A percentile compares a stretch with the other conserved stretches of the same genome.
These are phyloP conservation scores for Yamadazyma diospyri DNA, from an alignment of 1,139 yeast genomes.

Conservation along the genomic window DNA sequence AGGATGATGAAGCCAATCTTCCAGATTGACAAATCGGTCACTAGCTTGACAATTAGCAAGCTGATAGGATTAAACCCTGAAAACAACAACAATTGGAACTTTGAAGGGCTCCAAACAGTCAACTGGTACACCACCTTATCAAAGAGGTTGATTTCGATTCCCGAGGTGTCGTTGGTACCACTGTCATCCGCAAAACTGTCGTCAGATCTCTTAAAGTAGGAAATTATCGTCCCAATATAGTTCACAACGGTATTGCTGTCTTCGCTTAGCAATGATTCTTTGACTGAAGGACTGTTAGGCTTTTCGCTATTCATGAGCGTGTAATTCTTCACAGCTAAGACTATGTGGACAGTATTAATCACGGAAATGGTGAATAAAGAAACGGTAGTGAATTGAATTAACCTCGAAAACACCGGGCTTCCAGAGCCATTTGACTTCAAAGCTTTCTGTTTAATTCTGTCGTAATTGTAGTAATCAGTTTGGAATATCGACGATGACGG, in stretches of 20 bases:
- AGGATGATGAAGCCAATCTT: conserved; percentile 34
- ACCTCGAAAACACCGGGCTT: conserved; percentile 5
- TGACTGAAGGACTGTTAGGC: conserved; percentile 39
- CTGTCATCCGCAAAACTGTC: conserved; percentile 17
- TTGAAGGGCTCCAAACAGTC: conserved; percentile 57
- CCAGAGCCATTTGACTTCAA: neutral
- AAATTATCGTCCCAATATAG: conserved; percentile 9
- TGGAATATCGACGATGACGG: conserved; percentile 20
- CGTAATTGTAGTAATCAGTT: conserved; percentile 30
- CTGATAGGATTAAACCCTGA: conserved; percentile 58
- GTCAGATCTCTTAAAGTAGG: conserved; percentile 9
- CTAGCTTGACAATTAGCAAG: conserved; percentile 34
- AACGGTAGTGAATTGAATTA: conserved; percentile 3
- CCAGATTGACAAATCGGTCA: conserved; percentile 33
- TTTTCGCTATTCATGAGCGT: conserved; percentile 12
- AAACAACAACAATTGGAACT: conserved; percentile 44
- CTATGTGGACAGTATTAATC: conserved; percentile 1
- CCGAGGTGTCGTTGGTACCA: conserved; percentile 12
- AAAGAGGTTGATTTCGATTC: conserved; percentile 16
- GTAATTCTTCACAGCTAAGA: conserved; percentile 5
- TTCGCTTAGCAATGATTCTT: conserved; percentile 19
- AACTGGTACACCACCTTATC: conserved; percentile 49
- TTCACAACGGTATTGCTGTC: neutral
- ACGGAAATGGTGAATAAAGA: conserved; percentile 6
- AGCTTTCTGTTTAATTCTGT: conserved; percentile 23